These are phyloP conservation scores for Neurospora sp. DNA, from an alignment of 495 filamentous ascomycete species.

Conservation along the genomic window DNA sequence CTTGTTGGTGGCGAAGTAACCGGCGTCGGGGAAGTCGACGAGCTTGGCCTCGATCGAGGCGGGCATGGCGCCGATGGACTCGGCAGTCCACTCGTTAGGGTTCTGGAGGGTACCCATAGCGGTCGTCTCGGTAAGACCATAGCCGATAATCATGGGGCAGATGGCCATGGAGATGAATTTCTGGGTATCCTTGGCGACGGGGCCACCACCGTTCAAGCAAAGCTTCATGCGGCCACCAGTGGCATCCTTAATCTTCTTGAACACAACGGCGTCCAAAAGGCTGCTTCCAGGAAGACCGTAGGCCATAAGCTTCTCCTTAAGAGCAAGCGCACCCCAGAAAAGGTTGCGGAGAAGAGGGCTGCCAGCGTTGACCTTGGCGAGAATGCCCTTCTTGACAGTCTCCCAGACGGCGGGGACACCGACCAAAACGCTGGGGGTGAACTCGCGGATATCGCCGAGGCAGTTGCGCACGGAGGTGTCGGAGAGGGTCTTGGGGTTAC, in stretches of 20 bases:
- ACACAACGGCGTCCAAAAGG: slow-evolving; percentile 66
- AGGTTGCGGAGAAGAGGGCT: slow-evolving; percentile 64
- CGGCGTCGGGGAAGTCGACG: slow-evolving; percentile 89
- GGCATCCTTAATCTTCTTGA: slow-evolving; percentile 87
- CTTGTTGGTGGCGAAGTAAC: slow-evolving; percentile 76
- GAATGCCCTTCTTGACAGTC: slow-evolving; percentile 94
- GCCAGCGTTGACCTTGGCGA: slow-evolving; percentile 71
- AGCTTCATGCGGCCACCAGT: slow-evolving; percentile 74
- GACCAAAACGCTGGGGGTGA: slow-evolving; percentile 82
- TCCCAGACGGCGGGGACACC: slow-evolving; percentile 98
- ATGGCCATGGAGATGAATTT: slow-evolving; percentile 83
- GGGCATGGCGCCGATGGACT: slow-evolving; percentile 73
- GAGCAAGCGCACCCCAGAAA: slow-evolving; percentile 85
- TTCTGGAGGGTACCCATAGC: slow-evolving; percentile 92
- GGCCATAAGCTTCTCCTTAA: slow-evolving; percentile 71
- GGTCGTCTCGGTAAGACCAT: slow-evolving; percentile 89
- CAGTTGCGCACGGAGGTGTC: slow-evolving; percentile 86
- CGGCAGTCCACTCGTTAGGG: slow-evolving; percentile 79
- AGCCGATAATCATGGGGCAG: slow-evolving; percentile 83
- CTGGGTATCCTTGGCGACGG: slow-evolving; percentile 77
- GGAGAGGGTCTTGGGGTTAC: slow-evolving; percentile 85
- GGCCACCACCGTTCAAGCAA: slow-evolving; percentile 80
- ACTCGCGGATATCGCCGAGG: slow-evolving; percentile 90
- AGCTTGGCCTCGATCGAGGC: slow-evolving; percentile 82
- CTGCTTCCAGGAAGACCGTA: slow-evolving; percentile 65